These are phyloP conservation scores for Fusarium nisikadoi DNA, from an alignment of 2,329 filamentous ascomycete genomes.

Conservation along the genomic window DNA sequence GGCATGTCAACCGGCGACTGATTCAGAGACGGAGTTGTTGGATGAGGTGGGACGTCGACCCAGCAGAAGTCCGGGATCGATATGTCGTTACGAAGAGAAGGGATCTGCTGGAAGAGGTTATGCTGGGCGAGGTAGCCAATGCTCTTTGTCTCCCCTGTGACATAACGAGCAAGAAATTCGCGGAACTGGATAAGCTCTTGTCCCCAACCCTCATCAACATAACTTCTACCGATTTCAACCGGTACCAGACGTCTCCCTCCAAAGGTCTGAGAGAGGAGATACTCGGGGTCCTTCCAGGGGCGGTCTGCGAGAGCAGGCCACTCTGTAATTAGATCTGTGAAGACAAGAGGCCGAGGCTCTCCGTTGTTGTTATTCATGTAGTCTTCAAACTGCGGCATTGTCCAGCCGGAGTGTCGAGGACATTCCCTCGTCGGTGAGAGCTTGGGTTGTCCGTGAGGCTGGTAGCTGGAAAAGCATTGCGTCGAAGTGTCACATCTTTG, in stretches of 20 bases:
- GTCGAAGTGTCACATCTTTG: slow-evolving; percentile 8
- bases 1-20: slow-evolving; percentile 65
- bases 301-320: slow-evolving; percentile 81
- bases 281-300: slow-evolving; percentile 78
- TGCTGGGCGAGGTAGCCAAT: slow-evolving; percentile 92
- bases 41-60: slow-evolving; percentile 70
- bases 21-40: slow-evolving; percentile 49
- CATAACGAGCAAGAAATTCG: slow-evolving; percentile 73
- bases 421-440: slow-evolving; percentile 41
- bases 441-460: slow-evolving; percentile 46
- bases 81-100: slow-evolving; percentile 79
- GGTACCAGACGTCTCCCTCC: slow-evolving; percentile 83
- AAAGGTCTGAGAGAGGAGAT: slow-evolving; percentile 80
- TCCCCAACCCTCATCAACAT: slow-evolving; percentile 86
- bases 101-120: slow-evolving; percentile 85
- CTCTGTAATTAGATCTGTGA: slow-evolving; percentile 68
- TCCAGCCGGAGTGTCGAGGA: slow-evolving; percentile 53
- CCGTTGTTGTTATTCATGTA: slow-evolving; percentile 62
- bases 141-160: slow-evolving; percentile 52
- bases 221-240: slow-evolving; percentile 86
- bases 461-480: slow-evolving; percentile 42
- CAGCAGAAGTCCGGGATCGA: slow-evolving; percentile 86
- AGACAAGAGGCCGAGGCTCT: slow-evolving; percentile 71
- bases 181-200: slow-evolving; percentile 82
- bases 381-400: slow-evolving; percentile 69